Percentiles rank a stretch among this genome's conserved stretches.
Conservation (phyloP, 331 rosid species). For the Arachis monticola region DNA sequence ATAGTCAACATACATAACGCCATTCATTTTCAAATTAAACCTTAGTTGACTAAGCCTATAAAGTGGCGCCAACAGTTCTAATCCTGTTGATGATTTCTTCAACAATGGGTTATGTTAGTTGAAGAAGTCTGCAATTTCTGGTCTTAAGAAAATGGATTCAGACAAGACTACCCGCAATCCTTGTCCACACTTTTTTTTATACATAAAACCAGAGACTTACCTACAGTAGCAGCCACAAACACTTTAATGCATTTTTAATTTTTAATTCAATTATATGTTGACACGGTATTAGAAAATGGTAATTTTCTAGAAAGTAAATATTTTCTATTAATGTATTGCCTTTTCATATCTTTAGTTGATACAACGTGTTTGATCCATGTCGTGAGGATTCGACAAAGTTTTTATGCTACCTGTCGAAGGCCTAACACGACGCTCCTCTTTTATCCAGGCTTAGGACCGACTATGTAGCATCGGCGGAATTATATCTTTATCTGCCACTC, state of each 20-base stretch:
- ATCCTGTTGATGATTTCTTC: constrained; percentile 5
- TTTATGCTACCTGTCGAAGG: no score
- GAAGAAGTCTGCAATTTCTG: neutral
- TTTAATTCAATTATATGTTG: neutral
- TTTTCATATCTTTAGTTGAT: neutral
- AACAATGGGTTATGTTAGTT: constrained; percentile 21
- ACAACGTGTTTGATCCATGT: neutral
- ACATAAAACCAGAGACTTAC: neutral
- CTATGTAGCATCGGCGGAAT: no score
- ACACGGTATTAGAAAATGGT: neutral
- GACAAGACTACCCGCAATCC: neutral
- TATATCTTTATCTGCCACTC: neutral
- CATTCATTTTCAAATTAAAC: no score
- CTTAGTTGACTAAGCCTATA: neutral
- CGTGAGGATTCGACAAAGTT: no score
- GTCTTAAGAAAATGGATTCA: neutral
- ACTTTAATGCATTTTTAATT: neutral
- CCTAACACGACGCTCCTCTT: no score
- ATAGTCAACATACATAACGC: no score
- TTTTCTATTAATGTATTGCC: neutral
- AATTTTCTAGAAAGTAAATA: neutral
- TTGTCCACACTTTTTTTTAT: neutral
- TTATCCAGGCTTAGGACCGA: no score
- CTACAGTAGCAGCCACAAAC: neutral
- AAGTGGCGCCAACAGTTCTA: constrained; percentile 7